phyloP scores from a whole-genome alignment of 306 rosid genomes.

The Fragaria ananassa region DNA sequence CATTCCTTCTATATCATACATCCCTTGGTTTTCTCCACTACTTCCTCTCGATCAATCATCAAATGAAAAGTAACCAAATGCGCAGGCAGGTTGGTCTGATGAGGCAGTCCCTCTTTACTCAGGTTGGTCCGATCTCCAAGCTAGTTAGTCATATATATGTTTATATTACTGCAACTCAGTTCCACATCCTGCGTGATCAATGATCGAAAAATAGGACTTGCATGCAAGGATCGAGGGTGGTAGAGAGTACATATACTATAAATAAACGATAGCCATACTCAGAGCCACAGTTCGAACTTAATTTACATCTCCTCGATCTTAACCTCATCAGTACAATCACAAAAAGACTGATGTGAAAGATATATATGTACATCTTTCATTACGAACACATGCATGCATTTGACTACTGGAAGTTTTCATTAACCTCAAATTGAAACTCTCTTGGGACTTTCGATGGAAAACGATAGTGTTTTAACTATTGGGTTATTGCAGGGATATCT shows the following conservation, averaged over 20 bases:
- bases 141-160: background rate
- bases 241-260: background rate
- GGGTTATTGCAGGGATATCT: constrained; percentile 50
- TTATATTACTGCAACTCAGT: background rate
- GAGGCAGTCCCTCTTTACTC: constrained; percentile 81
- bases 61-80: constrained; percentile 60
- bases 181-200: background rate
- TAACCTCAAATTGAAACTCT: background rate
- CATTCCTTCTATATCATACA: background rate
- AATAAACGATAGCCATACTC: background rate
- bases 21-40: background rate
- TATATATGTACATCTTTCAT: too few species aligned
- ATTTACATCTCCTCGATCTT: background rate
- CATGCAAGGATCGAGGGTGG: background rate
- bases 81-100: constrained; percentile 47
- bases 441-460: background rate
- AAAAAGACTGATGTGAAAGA: background rate
- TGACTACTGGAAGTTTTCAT: background rate
- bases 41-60: background rate
- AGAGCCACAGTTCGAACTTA: background rate
- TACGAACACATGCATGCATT: background rate
- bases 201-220: background rate
- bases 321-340: background rate
- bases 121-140: constrained; percentile 36
- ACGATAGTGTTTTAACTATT: background rate